These are phyloP conservation scores for Mucor lusitanicus DNA, from an alignment of 371 early-diverging fungal genomes.

Conservation along the genomic window DNA sequence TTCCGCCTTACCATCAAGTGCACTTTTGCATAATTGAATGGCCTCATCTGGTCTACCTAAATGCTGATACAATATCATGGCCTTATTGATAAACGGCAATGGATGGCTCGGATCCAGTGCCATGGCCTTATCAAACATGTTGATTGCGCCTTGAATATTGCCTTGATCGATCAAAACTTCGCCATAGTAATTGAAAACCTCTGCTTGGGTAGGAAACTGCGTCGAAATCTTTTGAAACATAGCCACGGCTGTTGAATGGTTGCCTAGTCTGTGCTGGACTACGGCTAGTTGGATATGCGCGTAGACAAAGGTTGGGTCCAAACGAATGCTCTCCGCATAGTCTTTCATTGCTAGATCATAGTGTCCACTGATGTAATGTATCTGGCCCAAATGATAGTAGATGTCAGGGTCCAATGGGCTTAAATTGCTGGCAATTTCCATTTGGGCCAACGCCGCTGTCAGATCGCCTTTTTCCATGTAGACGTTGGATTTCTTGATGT, in stretches of 20 bases:
- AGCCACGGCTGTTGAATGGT: conserved; percentile 61
- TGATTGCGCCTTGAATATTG: conserved; percentile 66
- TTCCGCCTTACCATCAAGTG: conserved; percentile 73
- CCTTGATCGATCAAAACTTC: conserved; percentile 90
- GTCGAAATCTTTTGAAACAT: conserved; percentile 77
- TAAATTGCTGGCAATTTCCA: conserved; percentile 63
- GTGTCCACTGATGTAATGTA: conserved; percentile 73
- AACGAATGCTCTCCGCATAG: conserved; percentile 74
- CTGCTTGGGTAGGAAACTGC: conserved; percentile 79
- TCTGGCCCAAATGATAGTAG: conserved; percentile 72
- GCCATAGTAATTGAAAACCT: conserved; percentile 94
- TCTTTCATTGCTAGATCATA: conserved; percentile 79
- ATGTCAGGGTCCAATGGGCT: conserved; percentile 70
- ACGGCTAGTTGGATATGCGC: conserved; percentile 93
- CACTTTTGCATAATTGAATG: conserved; percentile 74
- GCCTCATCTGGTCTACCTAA: conserved; percentile 73
- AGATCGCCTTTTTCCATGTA: conserved; percentile 82
- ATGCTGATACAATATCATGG: conserved; percentile 80
- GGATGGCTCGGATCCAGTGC: conserved; percentile 71
- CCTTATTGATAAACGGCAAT: conserved; percentile 94
- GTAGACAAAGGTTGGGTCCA: conserved; percentile 82
- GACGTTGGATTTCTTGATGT: conserved; percentile 84
- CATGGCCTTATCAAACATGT: conserved; percentile 76
- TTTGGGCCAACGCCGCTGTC: conserved; percentile 59
- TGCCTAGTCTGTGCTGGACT: conserved; percentile 82